Evolutionary conservation across 2,329 filamentous ascomycete genomes (phyloP), one percentile per base, ranked within the genome.

Genomic region (Chaetomiaceae sp.): DNA sequence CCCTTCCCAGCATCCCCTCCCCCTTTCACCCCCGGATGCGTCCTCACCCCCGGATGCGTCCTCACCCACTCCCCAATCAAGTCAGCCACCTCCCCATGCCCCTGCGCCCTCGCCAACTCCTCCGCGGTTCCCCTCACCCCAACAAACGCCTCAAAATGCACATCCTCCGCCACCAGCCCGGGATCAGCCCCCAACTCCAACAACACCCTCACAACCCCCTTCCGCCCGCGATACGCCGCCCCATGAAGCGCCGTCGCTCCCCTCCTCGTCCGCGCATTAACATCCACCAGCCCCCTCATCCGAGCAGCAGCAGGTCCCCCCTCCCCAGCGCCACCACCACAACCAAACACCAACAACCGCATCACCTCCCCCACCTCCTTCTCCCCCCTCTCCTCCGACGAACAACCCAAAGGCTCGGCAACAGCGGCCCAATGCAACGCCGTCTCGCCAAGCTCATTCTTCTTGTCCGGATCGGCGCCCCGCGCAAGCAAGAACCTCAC

Each of bases 391-490:
- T 20, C 20, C 21, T 20, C 20, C 17, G 20, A 13, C 12, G 12
- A 27, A 12, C 25, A 27, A 12, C 25, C 25, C 12, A 12, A 27
- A 12, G 25, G 20, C 16, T 30, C 34, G 14, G 44, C 44, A 2
- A 34, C 23, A 3, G 23, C 50, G 13, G 50, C 50, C 50, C 50
- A 53, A 20, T 53, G 41, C 39, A 53, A 25, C 23, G 20, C 35
- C 16, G 45, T 49, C 35, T 53, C 50, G 10, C 41, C 45, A 3
- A 53, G 14, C 3, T 16, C 27, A 9, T 53, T 53, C 1, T 16
- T 27, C 4, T 9, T 9, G 19, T 3, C 19, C 6, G 25, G n/a
- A 12, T 53, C 45, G 2, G 50, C 50, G 10, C 50, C 50, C 13
- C 23, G 13, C 9, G 2, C 16, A 2, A 53, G 33, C 14, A 53